These are phyloP conservation scores for Russula vinacea DNA, from an alignment of 768 basidiomycete species.

Conservation along the genomic window DNA sequence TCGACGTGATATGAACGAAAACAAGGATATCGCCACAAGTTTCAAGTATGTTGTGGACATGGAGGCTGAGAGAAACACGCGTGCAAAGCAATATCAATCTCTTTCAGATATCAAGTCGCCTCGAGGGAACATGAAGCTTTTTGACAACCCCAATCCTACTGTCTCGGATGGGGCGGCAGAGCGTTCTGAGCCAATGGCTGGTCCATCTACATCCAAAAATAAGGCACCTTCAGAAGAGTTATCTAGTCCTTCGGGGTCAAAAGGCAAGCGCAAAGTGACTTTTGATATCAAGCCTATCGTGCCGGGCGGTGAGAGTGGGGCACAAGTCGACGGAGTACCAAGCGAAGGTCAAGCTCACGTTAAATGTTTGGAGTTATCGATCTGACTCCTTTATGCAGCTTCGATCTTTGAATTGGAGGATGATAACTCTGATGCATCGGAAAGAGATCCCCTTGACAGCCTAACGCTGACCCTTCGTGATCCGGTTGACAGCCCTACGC, in stretches of 20 bases:
- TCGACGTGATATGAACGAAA: conserved; percentile 48
- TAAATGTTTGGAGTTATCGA: conserved; percentile 9
- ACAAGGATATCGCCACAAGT: conserved; percentile 46
- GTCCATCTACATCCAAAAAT: conserved; percentile 20
- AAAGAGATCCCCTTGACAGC: conserved; percentile 34
- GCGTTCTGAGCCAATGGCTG: conserved; percentile 4
- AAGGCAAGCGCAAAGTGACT: conserved; percentile 65
- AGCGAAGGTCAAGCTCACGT: conserved; percentile 39
- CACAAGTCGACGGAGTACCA: conserved; percentile 8
- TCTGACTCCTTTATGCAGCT: conserved; percentile 41
- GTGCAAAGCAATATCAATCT: conserved; percentile 21
- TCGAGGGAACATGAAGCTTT: conserved; percentile 23
- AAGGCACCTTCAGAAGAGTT: conserved; percentile 7
- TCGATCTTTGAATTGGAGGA: conserved; percentile 72
- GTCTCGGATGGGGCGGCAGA: not conserved
- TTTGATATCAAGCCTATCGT: conserved; percentile 65
- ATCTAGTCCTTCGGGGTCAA: conserved; percentile 35
- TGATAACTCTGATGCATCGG: conserved; percentile 40
- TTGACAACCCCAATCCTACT: conserved; percentile 12
- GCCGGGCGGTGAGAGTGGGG: conserved; percentile 37
- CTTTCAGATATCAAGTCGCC: conserved; percentile 17
- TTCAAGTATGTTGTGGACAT: conserved; percentile 47
- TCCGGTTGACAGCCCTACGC: conserved; percentile 33
- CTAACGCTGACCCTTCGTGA: conserved; percentile 40
- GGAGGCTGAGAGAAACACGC: conserved; percentile 38